These are phyloP conservation scores for Lolium perenne DNA, from an alignment of 176 grass and related monocot genomes.

Conservation along the genomic window DNA sequence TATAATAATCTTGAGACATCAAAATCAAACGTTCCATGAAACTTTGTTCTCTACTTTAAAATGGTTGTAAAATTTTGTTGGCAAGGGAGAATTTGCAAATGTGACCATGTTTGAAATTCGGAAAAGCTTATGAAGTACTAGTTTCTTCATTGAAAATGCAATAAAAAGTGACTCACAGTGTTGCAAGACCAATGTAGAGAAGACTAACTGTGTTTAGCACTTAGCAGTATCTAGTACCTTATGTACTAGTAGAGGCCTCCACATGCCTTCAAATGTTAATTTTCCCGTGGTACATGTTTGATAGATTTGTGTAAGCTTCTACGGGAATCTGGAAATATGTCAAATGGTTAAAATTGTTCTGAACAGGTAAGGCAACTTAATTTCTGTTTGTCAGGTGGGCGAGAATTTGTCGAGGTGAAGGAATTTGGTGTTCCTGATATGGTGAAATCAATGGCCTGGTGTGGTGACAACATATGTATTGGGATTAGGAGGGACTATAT, in stretches of 20 bases:
- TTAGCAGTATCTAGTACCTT: conserved; percentile 24
- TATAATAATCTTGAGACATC: background rate
- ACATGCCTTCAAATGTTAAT: background rate
- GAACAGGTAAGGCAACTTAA: conserved; percentile 17
- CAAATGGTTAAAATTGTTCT: conserved; percentile 39
- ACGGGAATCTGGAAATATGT: background rate
- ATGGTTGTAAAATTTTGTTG: background rate
- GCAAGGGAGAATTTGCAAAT: background rate
- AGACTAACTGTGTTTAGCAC: conserved; percentile 32
- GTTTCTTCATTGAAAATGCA: background rate
- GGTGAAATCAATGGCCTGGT: conserved; percentile 94
- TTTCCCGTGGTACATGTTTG: background rate
- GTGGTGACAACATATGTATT: conserved; percentile 91
- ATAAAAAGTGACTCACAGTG: background rate
- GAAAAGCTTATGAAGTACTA: conserved; percentile 23
- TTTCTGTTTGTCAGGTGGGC: conserved; percentile 63
- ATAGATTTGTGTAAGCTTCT: conserved; percentile 40
- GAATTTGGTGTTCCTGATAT: conserved; percentile 89
- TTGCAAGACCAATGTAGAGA: conserved; percentile 26
- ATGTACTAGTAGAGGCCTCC: background rate
- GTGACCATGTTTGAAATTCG: background rate
- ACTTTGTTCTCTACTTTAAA: conserved; percentile 2
- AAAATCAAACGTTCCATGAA: background rate
- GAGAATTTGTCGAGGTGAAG: conserved; percentile 96
- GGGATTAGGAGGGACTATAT: conserved; percentile 89